A percentile compares a stretch with the other conserved stretches of the same genome.
Conservation (phyloP, 768 basidiomycete species). For the Mycena rebaudengoi region DNA sequence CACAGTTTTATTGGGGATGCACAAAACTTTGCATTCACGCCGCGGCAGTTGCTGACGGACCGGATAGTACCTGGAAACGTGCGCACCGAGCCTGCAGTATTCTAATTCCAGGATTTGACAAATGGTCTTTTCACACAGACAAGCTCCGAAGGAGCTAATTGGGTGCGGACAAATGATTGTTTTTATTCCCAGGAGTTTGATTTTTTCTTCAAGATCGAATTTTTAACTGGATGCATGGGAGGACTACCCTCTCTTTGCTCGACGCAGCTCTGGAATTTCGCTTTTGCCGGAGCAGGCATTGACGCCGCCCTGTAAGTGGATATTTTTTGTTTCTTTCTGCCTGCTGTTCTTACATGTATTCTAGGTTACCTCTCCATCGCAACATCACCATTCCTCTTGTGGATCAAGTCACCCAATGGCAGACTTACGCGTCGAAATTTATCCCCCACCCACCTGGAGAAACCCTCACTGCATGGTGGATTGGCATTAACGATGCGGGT, state of each 20-base stretch:
- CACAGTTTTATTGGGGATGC: constrained; percentile 63
- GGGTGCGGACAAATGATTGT: too few species aligned
- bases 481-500: constrained; percentile 66
- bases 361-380: constrained; percentile 58
- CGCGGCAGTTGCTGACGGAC: constrained; percentile 48
- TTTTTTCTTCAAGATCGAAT: constrained; percentile 52
- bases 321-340: neutral
- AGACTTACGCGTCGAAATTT: constrained; percentile 49
- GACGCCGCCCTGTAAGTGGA: constrained; percentile 44
- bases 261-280: constrained; percentile 63
- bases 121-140: constrained; percentile 52
- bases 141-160: constrained; percentile 62
- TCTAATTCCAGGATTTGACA: too few species aligned
- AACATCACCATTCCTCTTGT: constrained; percentile 56
- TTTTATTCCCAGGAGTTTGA: neutral
- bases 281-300: constrained; percentile 62
- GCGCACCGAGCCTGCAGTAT: too few species aligned
- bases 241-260: constrained; percentile 53
- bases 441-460: constrained; percentile 52
- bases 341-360: neutral
- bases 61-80: constrained; percentile 57
- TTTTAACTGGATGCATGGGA: constrained; percentile 58
- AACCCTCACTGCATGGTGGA: constrained; percentile 65
- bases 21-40: constrained; percentile 50
- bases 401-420: constrained; percentile 60